Evolutionary conservation across 768 basidiomycete species (phyloP), one percentile per base, ranked within the genome.

Genomic region (Tylopilus felleus): DNA sequence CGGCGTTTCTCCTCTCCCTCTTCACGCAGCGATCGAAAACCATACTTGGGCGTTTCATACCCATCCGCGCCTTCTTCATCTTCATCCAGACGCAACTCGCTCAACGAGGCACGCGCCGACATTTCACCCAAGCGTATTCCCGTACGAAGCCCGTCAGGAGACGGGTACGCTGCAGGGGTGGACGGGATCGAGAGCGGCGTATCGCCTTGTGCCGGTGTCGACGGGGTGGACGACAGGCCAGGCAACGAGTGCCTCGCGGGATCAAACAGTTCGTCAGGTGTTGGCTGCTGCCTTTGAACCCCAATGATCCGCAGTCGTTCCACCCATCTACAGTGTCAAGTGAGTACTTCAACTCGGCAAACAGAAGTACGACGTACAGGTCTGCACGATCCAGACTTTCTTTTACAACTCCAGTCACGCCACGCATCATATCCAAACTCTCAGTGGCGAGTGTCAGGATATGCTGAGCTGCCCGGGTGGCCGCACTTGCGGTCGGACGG

Each of bases 371-470:
- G 8, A 80, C 85, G 41, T 69, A 92, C 83, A 87, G 81, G 67
- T 95, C 93, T 28, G 93, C 93, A 51, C 86, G 77, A 67, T 94
- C 92, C 69, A 95, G 74, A 57, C 85, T 90, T 56, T 94, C 93
- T 63, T 85, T 87, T 56, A 95, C 88, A 22, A 95, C 90, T 5
- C 82, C 79, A n/a, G 90, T 90, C 27, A 94, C 90, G 27, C 89
- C 84, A 27, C 86, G 77, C 78, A 96, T 84, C 91, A 94, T 95
- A 65, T 96, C 93, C 69, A 96, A 65, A 65, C 92, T 93, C 74
- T 96, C 94, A 14, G 88, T 88, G 13, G 93, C 92, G 9, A 96
- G 81, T 8, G 85, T 83, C 60, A 96, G 67, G 19, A 96, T 85
- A 47, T 88, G 75, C 67, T 90, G 87, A 10, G 93, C 90, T 27